Base-by-base conservation (phyloP, 148 eudicot species). In the Dianthus caryophyllus region DNA sequence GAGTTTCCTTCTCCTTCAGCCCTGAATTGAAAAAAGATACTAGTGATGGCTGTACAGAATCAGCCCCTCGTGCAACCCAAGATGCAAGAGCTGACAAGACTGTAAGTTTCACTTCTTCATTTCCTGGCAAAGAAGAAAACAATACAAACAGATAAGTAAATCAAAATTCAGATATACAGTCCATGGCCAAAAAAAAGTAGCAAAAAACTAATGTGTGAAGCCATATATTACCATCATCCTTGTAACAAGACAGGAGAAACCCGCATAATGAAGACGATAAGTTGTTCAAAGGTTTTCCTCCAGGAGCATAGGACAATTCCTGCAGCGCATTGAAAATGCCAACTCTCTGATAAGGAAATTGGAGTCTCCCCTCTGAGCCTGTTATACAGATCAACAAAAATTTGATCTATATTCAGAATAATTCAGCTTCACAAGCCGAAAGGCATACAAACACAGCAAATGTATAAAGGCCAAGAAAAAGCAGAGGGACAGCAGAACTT, bases 311-410 rank as follows among this genome's bases (percentile, higher is more conserved):
- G 27, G 99, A 83, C 71, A 94, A 61, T 74, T 88, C 96, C 71
- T 83, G 89, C 71, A 94, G 69, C 27, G 90, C 93, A 82, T 78
- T 84, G 70, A 86, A 72, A 96, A 94, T 86, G 61, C 99, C 99
- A 82, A 86, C 82, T 70, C 99, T 84, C 81, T 94, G 99, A 79
- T 90, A 94, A 18, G 99, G 97, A 88, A 88, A 94, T 70, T 92
- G 86, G 70, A 94, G 90, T 67, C 99, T 84, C 25, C 99, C 99
- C 82, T 94, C 99, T 38, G 97, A 90, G 71, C 99, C 98, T 92
- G 91, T 66, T 67, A 25, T 27, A 47, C 41, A 33, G 54, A 20
- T 21, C 36, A 13, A 60, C 57, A 18, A 27, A 74, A 71, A 58
- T 59, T 50, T 17, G 17, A 65, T 11, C 22, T n/a, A 67, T 14